phyloP scores from a whole-genome alignment of 169 alveolate species.

The Eimeria necatrix region DNA sequence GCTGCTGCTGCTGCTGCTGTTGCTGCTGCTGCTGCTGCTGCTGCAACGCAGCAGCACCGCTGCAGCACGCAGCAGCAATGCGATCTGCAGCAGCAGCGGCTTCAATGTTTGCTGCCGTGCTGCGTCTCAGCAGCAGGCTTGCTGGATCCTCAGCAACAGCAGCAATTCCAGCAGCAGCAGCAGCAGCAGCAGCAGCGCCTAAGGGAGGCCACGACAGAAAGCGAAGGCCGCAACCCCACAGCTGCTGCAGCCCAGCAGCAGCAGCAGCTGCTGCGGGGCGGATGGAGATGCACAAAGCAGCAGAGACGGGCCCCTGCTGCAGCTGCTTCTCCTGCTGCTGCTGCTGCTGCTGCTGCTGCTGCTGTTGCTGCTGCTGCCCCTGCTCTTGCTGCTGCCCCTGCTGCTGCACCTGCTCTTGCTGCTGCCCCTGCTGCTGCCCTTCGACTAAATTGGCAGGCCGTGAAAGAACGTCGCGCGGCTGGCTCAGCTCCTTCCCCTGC shows the following conservation, averaged over 20 bases:
- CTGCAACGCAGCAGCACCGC: constrained; percentile 44
- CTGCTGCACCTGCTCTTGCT: constrained; percentile 10
- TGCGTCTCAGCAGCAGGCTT: constrained; percentile 5
- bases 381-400: not conserved
- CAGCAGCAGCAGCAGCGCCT: constrained; percentile 59
- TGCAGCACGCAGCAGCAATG: constrained; percentile 46
- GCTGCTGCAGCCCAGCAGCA: constrained; percentile 63
- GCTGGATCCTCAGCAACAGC: constrained; percentile 48
- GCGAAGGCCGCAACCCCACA: constrained; percentile 36
- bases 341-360: constrained; percentile 24
- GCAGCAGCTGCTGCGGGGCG: constrained; percentile 57
- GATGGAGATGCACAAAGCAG: not conserved
- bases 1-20: constrained; percentile 16
- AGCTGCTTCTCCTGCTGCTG: not conserved
- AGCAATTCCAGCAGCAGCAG: constrained; percentile 25
- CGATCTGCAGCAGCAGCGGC: constrained; percentile 54
- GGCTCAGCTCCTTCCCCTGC: too few species aligned
- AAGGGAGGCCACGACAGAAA: constrained; percentile 6
- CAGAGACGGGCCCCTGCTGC: not conserved
- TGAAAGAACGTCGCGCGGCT: not conserved
- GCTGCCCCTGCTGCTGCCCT: not conserved
- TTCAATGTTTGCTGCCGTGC: constrained; percentile 54
- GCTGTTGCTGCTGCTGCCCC: not conserved
- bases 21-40: constrained; percentile 45
- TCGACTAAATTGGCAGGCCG: too few species aligned